Evolutionary conservation across 2,329 filamentous ascomycete genomes (phyloP).

Genomic region (Cordyceps farinosa): DNA sequence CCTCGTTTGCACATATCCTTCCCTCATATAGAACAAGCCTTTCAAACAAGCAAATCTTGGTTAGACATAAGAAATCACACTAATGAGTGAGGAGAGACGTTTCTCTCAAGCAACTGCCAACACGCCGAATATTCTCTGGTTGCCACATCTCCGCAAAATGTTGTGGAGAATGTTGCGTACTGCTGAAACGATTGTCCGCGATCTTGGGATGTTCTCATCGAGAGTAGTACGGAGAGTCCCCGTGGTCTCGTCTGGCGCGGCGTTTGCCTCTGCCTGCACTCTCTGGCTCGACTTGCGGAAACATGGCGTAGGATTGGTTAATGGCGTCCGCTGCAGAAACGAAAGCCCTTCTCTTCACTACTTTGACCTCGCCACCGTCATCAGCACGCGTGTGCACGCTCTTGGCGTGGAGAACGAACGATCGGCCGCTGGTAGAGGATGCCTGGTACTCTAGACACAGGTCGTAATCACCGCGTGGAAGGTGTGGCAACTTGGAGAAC

Average conservation of each 20-base stretch:
- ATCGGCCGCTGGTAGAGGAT: neutral
- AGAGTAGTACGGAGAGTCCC: no score
- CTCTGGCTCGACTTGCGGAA: no score
- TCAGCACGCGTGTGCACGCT: neutral
- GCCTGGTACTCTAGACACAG: neutral
- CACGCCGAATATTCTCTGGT: no score
- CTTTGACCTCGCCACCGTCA: neutral
- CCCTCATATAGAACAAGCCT: neutral
- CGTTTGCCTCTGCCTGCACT: no score
- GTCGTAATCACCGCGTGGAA: neutral
- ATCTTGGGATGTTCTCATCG: no score
- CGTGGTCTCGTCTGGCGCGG: no score
- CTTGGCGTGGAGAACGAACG: neutral
- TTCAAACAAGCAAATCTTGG: neutral
- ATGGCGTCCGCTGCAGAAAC: neutral
- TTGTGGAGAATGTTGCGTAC: neutral
- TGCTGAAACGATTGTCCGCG: no score
- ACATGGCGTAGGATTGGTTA: no score
- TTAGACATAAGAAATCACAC: neutral
- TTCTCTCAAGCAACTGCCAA: neutral
- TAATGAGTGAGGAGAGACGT: neutral
- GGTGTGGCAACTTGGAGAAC: neutral
- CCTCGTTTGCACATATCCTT: neutral
- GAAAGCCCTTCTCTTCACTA: neutral
- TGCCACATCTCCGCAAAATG: no score